Evolutionary conservation across 257 asterid species (phyloP).

Genomic region (Primulina tabacum): DNA sequence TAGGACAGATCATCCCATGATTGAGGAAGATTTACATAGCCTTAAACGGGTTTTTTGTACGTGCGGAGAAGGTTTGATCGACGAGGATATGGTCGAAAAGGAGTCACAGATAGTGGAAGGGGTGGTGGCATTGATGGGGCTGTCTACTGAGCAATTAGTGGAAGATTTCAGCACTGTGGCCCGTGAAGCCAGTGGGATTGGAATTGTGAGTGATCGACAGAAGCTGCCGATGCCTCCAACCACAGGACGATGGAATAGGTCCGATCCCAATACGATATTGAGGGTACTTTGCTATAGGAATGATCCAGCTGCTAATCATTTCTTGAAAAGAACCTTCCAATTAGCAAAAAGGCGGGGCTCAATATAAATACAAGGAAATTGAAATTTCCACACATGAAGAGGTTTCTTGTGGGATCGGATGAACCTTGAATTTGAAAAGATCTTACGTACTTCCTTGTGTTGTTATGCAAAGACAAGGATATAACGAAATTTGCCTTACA

Average conservation of each 20-base stretch:
- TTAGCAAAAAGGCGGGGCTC: constrained; percentile 71
- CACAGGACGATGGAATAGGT: constrained; percentile 81
- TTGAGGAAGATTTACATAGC: constrained; percentile 71
- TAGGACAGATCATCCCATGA: constrained; percentile 58
- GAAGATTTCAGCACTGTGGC: constrained; percentile 79
- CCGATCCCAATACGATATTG: constrained; percentile 80
- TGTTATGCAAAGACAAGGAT: too few species aligned
- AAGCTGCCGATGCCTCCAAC: constrained; percentile 92
- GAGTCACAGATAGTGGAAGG: constrained; percentile 84
- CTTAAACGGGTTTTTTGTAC: constrained; percentile 59
- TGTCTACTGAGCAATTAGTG: constrained; percentile 72
- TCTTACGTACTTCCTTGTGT: neutral
- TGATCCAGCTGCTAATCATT: constrained; percentile 64
- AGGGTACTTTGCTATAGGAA: constrained; percentile 81
- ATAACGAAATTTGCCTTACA: too few species aligned
- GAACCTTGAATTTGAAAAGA: neutral
- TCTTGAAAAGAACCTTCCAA: constrained; percentile 72
- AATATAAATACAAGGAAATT: constrained; percentile 5
- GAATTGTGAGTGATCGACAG: constrained; percentile 52
- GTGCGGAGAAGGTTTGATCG: constrained; percentile 75
- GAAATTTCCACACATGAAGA: neutral
- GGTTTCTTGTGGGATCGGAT: neutral
- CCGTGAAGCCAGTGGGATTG: constrained; percentile 75
- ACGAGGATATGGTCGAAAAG: constrained; percentile 57
- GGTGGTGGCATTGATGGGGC: constrained; percentile 70